A percentile compares a stretch with the other conserved stretches of the same genome.
Conservation (phyloP, 345 rosid genomes). For the Atalantia buxifolia region DNA sequence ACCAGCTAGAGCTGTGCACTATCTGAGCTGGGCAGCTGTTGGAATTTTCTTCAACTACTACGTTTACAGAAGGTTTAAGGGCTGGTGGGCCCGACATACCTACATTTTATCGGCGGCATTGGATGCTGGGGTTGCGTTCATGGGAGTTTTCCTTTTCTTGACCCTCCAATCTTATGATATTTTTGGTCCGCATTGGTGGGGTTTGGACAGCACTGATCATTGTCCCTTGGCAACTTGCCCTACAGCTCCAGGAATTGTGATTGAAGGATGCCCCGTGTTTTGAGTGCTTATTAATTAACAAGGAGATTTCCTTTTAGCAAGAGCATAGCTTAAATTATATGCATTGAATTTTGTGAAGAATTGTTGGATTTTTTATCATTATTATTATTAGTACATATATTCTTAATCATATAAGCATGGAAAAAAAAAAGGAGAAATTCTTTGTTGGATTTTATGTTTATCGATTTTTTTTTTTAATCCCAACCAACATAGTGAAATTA, state of each 20-base stretch:
- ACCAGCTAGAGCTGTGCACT: constrained; percentile 34
- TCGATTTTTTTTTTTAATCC: too few species aligned
- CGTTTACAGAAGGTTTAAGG: constrained; percentile 32
- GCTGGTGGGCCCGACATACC: constrained; percentile 54
- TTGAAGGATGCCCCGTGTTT: constrained; percentile 39
- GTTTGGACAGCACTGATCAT: constrained; percentile 36
- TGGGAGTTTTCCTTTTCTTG: constrained; percentile 35
- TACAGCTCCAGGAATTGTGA: constrained; percentile 35
- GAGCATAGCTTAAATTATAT: background rate
- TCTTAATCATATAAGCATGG: background rate
- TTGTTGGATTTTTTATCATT: background rate
- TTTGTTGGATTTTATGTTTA: background rate
- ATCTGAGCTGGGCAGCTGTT: constrained; percentile 32
- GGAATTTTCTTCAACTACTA: constrained; percentile 35
- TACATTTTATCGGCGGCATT: constrained; percentile 48
- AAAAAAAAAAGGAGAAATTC: too few species aligned
- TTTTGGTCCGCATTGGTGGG: constrained; percentile 51
- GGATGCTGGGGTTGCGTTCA: constrained; percentile 59
- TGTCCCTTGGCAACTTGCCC: constrained; percentile 47
- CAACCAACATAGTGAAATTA: too few species aligned
- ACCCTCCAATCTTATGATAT: constrained; percentile 29
- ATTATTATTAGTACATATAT: background rate
- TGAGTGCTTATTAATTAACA: background rate
- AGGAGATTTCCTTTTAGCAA: background rate
- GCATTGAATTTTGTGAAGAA: background rate